Percentiles rank a stretch among this genome's conserved stretches.
phyloP scores from a whole-genome alignment of 2,329 filamentous ascomycete genomes.

The Fusarium irregulare region DNA sequence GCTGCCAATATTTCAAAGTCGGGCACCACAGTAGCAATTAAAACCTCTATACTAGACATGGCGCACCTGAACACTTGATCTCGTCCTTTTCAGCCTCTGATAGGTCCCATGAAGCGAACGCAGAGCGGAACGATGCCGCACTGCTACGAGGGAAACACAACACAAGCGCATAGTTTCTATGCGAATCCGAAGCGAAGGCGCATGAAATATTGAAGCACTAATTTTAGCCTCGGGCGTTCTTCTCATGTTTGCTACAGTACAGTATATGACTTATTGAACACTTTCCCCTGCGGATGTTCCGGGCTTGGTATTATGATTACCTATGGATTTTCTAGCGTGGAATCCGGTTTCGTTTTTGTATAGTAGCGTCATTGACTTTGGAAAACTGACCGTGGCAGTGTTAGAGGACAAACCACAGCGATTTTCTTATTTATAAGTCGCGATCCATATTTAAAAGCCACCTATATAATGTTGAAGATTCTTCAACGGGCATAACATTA shows the following conservation, averaged over 20 bases:
- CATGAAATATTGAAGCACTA: slow-evolving; percentile 22
- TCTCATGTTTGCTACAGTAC: slow-evolving; percentile 5
- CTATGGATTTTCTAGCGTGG: slow-evolving; percentile 3
- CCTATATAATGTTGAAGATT: not conserved
- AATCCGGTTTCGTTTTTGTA: slow-evolving; percentile 17
- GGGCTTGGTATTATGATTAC: slow-evolving; percentile 9
- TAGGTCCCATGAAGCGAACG: slow-evolving; percentile 34
- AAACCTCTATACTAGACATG: not conserved
- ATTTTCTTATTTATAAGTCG: not conserved
- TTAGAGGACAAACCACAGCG: not conserved
- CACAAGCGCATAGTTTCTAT: not conserved
- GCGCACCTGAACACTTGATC: not conserved
- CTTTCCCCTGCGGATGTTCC: slow-evolving; percentile 7
- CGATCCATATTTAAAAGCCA: slow-evolving; percentile 5
- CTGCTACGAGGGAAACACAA: slow-evolving; percentile 1
- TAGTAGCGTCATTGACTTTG: slow-evolving; percentile 33
- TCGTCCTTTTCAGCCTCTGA: slow-evolving; percentile 15
- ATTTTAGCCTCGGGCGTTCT: slow-evolving; percentile 6
- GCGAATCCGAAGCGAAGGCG: slow-evolving; percentile 30
- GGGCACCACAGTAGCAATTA: not conserved
- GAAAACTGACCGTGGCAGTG: not conserved
- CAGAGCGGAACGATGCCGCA: slow-evolving; percentile 32
- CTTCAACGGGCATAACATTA: not conserved
- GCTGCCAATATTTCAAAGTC: not conserved
- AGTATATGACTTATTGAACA: not conserved